Evolutionary conservation across 441 rosid genomes (phyloP), one percentile per base, ranked within the genome.

Genomic region (Gossypium schwendimanii): DNA sequence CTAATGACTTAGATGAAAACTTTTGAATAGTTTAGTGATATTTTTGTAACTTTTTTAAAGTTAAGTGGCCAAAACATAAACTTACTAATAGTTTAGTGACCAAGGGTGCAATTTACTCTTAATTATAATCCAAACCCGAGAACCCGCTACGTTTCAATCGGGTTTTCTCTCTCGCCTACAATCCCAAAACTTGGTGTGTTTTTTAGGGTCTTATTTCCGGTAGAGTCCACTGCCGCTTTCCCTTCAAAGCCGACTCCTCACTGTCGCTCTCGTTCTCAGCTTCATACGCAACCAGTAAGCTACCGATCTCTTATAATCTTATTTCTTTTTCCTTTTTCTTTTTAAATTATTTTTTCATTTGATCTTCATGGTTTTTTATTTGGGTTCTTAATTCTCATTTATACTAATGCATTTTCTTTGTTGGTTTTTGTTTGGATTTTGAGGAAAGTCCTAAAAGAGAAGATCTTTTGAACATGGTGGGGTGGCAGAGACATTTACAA

Each of bases 401-500:
- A 14, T 24, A 0, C 20, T 17, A 8, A 63, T 53, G 15, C 14
- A 14, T 66, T 66, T 9, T 39, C 39, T 10, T 41, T 18, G 4
- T 3, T 17, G n/a, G 1, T 63, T 41, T 63, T 11, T 24, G 39
- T 21, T 47, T 66, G 57, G 14, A 8, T 1, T 44, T 44, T 45
- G 69, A 64, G n/a, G 24, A 20, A 41, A 64, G 11, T 12, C 69
- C 69, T 64, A 6, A 64, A 20, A 44, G 69, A 65, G 20, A 65
- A 45, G 36, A 65, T 23, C 14, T 39, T 53, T 61, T 70, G 14
- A 80, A 54, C 72, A 90, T 90, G 98, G 88, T 82, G 80, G 89
- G 86, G 21, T 91, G 95, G 95, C 92, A 84, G 77, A 84, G 87
- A 72, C 79, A 85, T 79, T 76, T 93, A 47, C 95, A 81, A 70